These are phyloP conservation scores for Diospyros kaki DNA, from an alignment of 148 eudicot species.

Conservation along the genomic window DNA sequence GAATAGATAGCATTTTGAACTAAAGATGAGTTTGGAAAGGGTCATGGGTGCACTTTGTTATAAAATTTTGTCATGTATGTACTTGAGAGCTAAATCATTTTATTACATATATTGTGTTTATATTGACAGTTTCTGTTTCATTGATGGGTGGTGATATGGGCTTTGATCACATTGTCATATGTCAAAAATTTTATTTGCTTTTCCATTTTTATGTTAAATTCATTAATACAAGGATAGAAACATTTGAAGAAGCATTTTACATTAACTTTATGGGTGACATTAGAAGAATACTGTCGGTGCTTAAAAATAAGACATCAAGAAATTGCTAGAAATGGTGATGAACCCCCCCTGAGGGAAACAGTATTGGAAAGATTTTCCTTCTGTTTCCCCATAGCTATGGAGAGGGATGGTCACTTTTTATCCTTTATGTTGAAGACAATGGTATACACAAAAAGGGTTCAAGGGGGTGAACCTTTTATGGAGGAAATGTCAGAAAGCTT, in stretches of 20 bases:
- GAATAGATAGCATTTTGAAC: background rate
- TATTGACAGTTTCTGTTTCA: background rate
- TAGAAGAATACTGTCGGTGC: background rate
- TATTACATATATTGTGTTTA: background rate
- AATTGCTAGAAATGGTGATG: too few relatives aligned
- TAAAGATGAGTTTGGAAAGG: conserved; percentile 1
- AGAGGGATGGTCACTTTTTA: too few relatives aligned
- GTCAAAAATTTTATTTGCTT: background rate
- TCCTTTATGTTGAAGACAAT: too few relatives aligned
- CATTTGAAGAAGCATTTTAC: background rate
- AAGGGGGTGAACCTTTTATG: too few relatives aligned
- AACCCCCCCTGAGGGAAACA: background rate
- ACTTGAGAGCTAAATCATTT: background rate
- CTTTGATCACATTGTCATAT: background rate
- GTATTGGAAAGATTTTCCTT: background rate
- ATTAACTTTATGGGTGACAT: background rate
- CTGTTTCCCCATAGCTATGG: too few relatives aligned
- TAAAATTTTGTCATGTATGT: background rate
- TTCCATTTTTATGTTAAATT: background rate
- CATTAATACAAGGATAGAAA: background rate
- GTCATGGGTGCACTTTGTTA: background rate
- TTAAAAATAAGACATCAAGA: too few relatives aligned
- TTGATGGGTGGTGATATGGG: background rate
- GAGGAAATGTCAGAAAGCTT: too few relatives aligned
- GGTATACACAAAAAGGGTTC: too few relatives aligned